Evolutionary conservation across 2,329 filamentous ascomycete species (phyloP).

Genomic region (Exophiala sideris): DNA sequence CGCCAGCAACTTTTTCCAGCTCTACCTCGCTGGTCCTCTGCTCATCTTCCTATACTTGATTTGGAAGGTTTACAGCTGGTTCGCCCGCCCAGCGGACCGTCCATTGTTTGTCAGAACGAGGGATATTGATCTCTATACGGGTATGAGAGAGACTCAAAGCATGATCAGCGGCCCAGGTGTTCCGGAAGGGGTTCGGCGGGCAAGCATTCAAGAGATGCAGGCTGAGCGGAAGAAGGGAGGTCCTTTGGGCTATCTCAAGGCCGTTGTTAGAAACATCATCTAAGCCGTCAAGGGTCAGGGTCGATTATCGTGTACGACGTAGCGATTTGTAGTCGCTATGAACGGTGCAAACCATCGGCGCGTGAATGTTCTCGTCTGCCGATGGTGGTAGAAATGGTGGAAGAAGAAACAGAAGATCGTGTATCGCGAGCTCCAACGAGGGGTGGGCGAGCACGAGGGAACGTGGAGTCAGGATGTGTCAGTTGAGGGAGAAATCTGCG

Average conservation of each 20-base stretch:
- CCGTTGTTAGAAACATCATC: conserved; percentile 18
- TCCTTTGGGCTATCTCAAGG: conserved; percentile 15
- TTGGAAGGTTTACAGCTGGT: conserved; percentile 29
- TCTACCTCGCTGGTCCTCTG: conserved; percentile 27
- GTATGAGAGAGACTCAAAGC: conserved; percentile 32
- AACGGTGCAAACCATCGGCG: too few species aligned
- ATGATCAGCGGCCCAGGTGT: conserved; percentile 31
- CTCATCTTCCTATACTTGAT: conserved; percentile 25
- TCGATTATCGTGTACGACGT: conserved; percentile 10
- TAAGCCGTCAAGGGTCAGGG: conserved; percentile 16
- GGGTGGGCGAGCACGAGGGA: too few species aligned
- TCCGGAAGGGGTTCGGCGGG: conserved; percentile 30
- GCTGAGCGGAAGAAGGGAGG: conserved; percentile 29
- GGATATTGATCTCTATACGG: conserved; percentile 38
- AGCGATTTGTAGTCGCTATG: too few species aligned
- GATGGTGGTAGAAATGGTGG: too few species aligned
- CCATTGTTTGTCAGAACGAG: conserved; percentile 32
- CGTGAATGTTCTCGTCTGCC: too few species aligned
- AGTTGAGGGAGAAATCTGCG: too few species aligned
- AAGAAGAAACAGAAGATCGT: too few species aligned
- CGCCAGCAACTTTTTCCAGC: conserved; percentile 27
- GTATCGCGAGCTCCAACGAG: too few species aligned
- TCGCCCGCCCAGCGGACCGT: conserved; percentile 30
- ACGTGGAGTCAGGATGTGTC: too few species aligned
- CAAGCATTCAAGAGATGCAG: conserved; percentile 33